Evolutionary conservation across 768 basidiomycete genomes (phyloP).

Genomic region (Lentinula lateritia): DNA sequence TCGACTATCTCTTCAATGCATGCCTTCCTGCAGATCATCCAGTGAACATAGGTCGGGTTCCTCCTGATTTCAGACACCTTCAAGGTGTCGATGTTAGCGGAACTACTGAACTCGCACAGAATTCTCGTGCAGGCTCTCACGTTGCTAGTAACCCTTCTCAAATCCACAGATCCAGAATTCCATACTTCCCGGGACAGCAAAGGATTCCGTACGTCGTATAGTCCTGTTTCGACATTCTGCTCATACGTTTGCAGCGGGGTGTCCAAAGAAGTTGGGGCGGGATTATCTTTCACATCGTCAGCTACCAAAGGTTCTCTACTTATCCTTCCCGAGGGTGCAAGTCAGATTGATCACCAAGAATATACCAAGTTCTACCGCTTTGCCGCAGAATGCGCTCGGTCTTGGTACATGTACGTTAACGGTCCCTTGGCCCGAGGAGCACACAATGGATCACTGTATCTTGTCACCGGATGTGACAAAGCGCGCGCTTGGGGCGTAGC

Average conservation of each 20-base stretch:
- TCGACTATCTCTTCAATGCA: conserved; percentile 34
- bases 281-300: conserved; percentile 11
- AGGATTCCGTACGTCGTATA: neutral
- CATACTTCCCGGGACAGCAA: neutral
- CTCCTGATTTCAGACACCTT: conserved; percentile 19
- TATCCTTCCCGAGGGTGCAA: conserved; percentile 27
- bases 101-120: neutral
- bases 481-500: conserved; percentile 24
- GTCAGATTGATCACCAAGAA: conserved; percentile 20
- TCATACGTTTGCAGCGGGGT: neutral
- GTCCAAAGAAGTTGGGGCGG: conserved; percentile 1
- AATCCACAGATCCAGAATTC: neutral
- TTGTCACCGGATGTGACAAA: conserved; percentile 25
- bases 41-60: conserved; percentile 23
- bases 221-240: too few relatives aligned
- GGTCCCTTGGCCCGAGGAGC: conserved; percentile 14
- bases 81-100: neutral
- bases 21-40: conserved; percentile 24
- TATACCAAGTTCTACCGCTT: conserved; percentile 18
- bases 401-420: conserved; percentile 27
- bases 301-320: conserved; percentile 25
- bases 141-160: neutral
- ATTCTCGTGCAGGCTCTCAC: neutral
- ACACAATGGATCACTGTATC: conserved; percentile 24
- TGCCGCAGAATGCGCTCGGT: conserved; percentile 18